These are phyloP conservation scores for Knufia fluminis DNA, from an alignment of 2,329 filamentous ascomycete species.

Conservation along the genomic window DNA sequence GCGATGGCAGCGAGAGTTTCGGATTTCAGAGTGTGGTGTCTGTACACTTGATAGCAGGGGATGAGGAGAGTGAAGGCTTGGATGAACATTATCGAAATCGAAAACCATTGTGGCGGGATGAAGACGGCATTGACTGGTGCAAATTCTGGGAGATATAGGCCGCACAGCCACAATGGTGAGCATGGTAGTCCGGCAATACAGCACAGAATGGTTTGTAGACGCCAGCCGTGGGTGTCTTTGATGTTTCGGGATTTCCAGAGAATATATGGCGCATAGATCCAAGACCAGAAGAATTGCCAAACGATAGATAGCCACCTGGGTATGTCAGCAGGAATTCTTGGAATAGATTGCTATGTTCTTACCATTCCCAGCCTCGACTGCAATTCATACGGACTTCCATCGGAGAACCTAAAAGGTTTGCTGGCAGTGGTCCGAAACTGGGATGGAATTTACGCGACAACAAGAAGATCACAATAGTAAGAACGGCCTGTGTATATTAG, in stretches of 20 bases:
- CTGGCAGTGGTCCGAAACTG: slow-evolving; percentile 27
- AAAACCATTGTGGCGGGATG: slow-evolving; percentile 49
- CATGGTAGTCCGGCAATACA: slow-evolving; percentile 44
- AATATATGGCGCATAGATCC: slow-evolving; percentile 50
- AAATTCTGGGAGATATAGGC: slow-evolving; percentile 45
- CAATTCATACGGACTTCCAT: slow-evolving; percentile 40
- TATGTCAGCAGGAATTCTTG: slow-evolving; percentile 4
- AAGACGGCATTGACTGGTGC: slow-evolving; percentile 43
- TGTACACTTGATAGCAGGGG: slow-evolving; percentile 36
- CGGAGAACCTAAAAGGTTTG: slow-evolving; percentile 36
- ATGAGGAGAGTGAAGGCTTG: slow-evolving; percentile 52
- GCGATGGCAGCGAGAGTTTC: slow-evolving; percentile 6
- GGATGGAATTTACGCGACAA: slow-evolving; percentile 56
- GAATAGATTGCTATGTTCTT: slow-evolving; percentile 9
- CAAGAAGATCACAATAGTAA: slow-evolving; percentile 48
- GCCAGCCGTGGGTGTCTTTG: slow-evolving; percentile 54
- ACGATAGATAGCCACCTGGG: slow-evolving; percentile 25
- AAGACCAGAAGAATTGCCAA: slow-evolving; percentile 59
- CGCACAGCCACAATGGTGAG: slow-evolving; percentile 51
- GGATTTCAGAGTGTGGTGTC: neutral
- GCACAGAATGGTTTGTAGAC: slow-evolving; percentile 46
- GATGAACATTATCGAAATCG: slow-evolving; percentile 48
- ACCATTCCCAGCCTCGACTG: slow-evolving; percentile 56
- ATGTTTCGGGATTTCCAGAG: slow-evolving; percentile 50
- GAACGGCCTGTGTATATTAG: neutral